Evolutionary conservation across 2,329 filamentous ascomycete species (phyloP).

Genomic region (Penicillium sp.): DNA sequence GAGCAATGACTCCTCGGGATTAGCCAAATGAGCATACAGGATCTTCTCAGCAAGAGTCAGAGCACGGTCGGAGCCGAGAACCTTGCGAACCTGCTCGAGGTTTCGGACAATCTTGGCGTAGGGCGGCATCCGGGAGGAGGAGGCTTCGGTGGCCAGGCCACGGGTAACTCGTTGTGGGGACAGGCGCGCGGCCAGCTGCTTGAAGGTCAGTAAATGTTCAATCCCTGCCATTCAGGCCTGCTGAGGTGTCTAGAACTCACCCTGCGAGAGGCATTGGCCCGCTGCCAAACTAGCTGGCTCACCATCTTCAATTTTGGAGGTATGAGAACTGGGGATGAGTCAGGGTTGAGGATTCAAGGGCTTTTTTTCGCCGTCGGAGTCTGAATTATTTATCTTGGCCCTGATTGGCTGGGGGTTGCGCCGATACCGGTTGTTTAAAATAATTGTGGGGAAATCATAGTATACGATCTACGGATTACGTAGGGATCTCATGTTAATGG

Average conservation of each 20-base stretch:
- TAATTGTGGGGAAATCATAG: constrained; percentile 1
- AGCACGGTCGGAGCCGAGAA: constrained; percentile 63
- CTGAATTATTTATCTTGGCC: constrained; percentile 19
- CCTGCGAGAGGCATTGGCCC: constrained; percentile 39
- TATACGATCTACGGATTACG: neutral
- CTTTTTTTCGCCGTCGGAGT: constrained; percentile 20
- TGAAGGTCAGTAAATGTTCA: constrained; percentile 13
- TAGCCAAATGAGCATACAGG: constrained; percentile 91
- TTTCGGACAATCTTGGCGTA: constrained; percentile 80
- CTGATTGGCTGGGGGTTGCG: constrained; percentile 20
- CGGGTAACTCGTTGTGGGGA: constrained; percentile 33
- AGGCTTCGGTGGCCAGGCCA: constrained; percentile 40
- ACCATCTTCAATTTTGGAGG: constrained; percentile 33
- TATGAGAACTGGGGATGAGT: constrained; percentile 17
- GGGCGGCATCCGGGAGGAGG: constrained; percentile 65
- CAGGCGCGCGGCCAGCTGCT: constrained; percentile 36
- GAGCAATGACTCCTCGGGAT: constrained; percentile 83
- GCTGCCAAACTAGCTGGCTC: constrained; percentile 42
- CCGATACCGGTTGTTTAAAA: constrained; percentile 24
- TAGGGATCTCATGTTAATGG: neutral
- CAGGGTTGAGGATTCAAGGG: constrained; percentile 12
- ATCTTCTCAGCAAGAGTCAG: constrained; percentile 98
- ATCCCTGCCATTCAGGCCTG: neutral
- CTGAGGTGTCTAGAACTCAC: constrained; percentile 25
- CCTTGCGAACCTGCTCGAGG: constrained; percentile 71